These are phyloP conservation scores for Neofusicoccum umdonicola DNA, from an alignment of 2,329 filamentous ascomycete genomes.

Conservation along the genomic window DNA sequence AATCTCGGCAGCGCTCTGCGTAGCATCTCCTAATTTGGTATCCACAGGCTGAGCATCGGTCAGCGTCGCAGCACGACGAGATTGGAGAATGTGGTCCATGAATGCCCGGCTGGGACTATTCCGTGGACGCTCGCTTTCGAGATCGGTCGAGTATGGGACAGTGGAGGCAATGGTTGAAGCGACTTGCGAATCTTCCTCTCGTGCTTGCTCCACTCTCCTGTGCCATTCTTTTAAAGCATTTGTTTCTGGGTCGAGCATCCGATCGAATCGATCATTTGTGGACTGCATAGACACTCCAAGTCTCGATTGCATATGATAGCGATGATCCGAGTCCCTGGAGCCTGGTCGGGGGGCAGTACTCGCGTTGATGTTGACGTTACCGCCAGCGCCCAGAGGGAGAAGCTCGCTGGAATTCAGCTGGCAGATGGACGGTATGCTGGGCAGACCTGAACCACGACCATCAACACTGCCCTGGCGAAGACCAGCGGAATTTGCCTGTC, in stretches of 20 bases:
- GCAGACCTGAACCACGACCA: constrained; percentile 29
- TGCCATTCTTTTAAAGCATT: not conserved
- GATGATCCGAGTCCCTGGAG: not conserved
- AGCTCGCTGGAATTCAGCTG: constrained; percentile 33
- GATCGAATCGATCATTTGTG: not conserved
- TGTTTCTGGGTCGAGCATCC: not conserved
- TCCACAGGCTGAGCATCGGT: constrained; percentile 1
- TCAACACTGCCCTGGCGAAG: not conserved
- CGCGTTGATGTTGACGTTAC: not conserved
- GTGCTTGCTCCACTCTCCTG: not conserved
- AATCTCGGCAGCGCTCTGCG: constrained; percentile 47
- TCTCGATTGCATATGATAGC: not conserved
- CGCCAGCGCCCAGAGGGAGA: constrained; percentile 21
- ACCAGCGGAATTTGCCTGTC: not conserved
- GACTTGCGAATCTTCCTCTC: not conserved
- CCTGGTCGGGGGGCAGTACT: not conserved
- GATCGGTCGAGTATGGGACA: constrained; percentile 1
- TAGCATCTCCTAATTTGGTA: constrained; percentile 35
- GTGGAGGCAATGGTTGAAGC: constrained; percentile 8
- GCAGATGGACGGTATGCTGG: constrained; percentile 38
- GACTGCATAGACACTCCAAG: not conserved
- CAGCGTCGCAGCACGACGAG: not conserved
- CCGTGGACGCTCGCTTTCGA: not conserved
- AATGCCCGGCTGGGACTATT: constrained; percentile 10
- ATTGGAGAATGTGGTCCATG: constrained; percentile 2